Evolutionary conservation across 2,329 filamentous ascomycete species (phyloP).

Genomic region (Thelonectria discophora): DNA sequence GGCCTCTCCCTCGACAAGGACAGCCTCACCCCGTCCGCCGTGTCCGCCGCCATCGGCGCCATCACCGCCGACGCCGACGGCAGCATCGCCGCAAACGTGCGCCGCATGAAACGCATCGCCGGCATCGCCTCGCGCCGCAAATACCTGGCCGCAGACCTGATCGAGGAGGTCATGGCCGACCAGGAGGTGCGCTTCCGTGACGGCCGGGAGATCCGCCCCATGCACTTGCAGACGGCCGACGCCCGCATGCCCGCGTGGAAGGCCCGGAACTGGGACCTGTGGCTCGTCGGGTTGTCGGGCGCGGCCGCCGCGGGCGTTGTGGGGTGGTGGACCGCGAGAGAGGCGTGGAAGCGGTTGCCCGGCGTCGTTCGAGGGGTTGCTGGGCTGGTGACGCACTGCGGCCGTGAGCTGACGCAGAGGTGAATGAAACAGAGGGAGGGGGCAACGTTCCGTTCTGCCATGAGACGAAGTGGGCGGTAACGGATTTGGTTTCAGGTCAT

Average conservation of each 20-base stretch:
- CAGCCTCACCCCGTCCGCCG: slow-evolving; percentile 45
- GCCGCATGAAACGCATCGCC: slow-evolving; percentile 51
- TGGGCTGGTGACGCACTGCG: slow-evolving; percentile 3
- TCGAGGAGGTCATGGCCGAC: slow-evolving; percentile 54
- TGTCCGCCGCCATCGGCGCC: slow-evolving; percentile 41
- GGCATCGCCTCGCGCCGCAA: slow-evolving; percentile 47
- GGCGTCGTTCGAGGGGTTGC: slow-evolving; percentile 12
- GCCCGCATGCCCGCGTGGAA: slow-evolving; percentile 51
- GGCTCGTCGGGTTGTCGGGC: slow-evolving; percentile 32
- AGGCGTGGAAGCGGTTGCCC: slow-evolving; percentile 30
- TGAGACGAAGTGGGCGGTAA: not conserved
- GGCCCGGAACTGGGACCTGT: slow-evolving; percentile 52
- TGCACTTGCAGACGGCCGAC: slow-evolving; percentile 56
- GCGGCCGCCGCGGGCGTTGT: slow-evolving; percentile 20
- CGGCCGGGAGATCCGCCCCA: slow-evolving; percentile 42
- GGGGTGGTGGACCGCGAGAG: slow-evolving; percentile 34
- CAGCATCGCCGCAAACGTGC: slow-evolving; percentile 44
- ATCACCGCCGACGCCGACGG: slow-evolving; percentile 46
- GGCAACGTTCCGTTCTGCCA: not conserved
- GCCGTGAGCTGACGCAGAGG: slow-evolving; percentile 8
- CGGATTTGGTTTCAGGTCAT: not conserved
- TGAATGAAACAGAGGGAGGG: not conserved
- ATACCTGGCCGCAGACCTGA: slow-evolving; percentile 48
- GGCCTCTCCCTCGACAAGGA: slow-evolving; percentile 50
- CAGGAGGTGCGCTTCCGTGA: slow-evolving; percentile 38